phyloP scores from a whole-genome alignment of 2,329 filamentous ascomycete genomes.

The Diplodia intermedia region DNA sequence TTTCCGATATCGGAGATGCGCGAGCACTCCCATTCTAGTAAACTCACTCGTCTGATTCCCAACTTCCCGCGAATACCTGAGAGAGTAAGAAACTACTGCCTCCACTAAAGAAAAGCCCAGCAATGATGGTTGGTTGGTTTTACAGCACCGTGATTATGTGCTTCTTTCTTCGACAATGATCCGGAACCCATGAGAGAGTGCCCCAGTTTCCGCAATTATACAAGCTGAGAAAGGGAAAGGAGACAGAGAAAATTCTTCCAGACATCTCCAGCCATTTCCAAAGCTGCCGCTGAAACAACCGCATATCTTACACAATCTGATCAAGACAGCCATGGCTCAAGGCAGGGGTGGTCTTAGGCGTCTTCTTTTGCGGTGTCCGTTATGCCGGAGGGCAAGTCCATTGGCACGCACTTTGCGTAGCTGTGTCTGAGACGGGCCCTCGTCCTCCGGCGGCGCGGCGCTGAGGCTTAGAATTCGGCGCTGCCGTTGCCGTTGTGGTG shows the following conservation, averaged over 20 bases:
- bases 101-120: neutral
- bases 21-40: conserved; percentile 32
- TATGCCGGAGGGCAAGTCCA: conserved; percentile 34
- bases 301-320: conserved; percentile 33
- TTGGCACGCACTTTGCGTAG: conserved; percentile 33
- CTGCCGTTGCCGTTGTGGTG: conserved; percentile 50
- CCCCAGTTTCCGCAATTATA: conserved; percentile 23
- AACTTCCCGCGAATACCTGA: neutral
- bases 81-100: neutral
- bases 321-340: conserved; percentile 13
- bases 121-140: neutral
- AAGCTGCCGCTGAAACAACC: conserved; percentile 15
- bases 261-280: neutral
- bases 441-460: conserved; percentile 38
- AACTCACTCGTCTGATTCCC: conserved; percentile 6
- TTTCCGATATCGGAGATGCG: conserved; percentile 25
- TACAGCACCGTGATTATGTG: conserved; percentile 28
- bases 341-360: conserved; percentile 34
- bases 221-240: conserved; percentile 25
- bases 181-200: conserved; percentile 9
- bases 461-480: conserved; percentile 45
- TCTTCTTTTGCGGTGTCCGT: conserved; percentile 39
- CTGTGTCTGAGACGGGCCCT: conserved; percentile 30
- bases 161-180: conserved; percentile 23
- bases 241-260: conserved; percentile 2